Percentiles rank a stretch among this genome's conserved stretches.
phyloP scores from a whole-genome alignment of 257 asterid species.

The Solanum appendiculatum region DNA sequence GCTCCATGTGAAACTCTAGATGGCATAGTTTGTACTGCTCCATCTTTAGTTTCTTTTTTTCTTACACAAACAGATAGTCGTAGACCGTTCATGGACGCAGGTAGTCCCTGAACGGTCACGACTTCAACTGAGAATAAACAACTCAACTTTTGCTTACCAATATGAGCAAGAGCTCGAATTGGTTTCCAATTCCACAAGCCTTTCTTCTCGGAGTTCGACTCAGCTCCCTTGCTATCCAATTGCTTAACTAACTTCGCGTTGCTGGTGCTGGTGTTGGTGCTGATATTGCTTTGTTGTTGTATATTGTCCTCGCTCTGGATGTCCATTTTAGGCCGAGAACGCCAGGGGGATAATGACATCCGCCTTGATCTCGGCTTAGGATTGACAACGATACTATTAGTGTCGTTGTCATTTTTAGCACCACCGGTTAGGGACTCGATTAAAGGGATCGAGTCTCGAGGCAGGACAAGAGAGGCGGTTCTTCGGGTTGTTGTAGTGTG shows the following conservation, averaged over 20 bases:
- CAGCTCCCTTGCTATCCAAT: conserved; percentile 17
- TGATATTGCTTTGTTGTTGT: neutral
- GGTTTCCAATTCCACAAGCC: conserved; percentile 96
- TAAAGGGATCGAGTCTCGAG: conserved; percentile 41
- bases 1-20: conserved; percentile 71
- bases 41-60: conserved; percentile 64
- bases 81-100: conserved; percentile 81
- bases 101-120: conserved; percentile 58
- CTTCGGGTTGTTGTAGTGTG: conserved; percentile 39
- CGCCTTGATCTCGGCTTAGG: conserved; percentile 65
- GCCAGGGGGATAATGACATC: conserved; percentile 81
- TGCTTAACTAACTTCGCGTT: conserved; percentile 6
- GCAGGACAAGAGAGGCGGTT: conserved; percentile 68
- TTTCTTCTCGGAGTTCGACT: conserved; percentile 29
- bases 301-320: neutral
- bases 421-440: conserved; percentile 6
- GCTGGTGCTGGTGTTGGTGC: neutral
- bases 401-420: conserved; percentile 10
- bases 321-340: conserved; percentile 37
- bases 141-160: conserved; percentile 78
- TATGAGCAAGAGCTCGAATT: conserved; percentile 60
- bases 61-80: conserved; percentile 71
- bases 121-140: conserved; percentile 84
- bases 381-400: conserved; percentile 9
- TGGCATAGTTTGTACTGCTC: conserved; percentile 87